Percentiles rank a stretch among this genome's conserved stretches.
Conservation (phyloP, 441 rosid genomes). For the Viola pubescens region DNA sequence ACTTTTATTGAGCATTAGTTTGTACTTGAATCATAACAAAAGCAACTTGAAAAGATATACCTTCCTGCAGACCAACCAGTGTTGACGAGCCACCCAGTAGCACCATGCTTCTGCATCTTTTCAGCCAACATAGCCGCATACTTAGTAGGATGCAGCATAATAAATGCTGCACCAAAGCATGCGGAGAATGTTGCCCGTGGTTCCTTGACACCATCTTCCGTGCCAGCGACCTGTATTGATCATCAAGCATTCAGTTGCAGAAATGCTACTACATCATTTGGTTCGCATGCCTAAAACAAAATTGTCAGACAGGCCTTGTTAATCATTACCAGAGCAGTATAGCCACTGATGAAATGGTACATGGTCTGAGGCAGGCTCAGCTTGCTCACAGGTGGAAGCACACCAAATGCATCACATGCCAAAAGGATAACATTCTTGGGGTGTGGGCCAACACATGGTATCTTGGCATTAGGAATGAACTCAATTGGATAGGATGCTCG, state of each 20-base stretch:
- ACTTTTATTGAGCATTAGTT: too few relatives aligned
- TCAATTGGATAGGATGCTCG: slow-evolving; percentile 94
- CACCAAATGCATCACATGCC: slow-evolving; percentile 96
- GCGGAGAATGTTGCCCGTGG: slow-evolving; percentile 91
- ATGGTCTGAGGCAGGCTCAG: slow-evolving; percentile 77
- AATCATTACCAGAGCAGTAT: slow-evolving; percentile 72
- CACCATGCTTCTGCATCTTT: slow-evolving; percentile 90
- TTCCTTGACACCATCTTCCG: slow-evolving; percentile 94
- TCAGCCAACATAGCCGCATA: slow-evolving; percentile 95
- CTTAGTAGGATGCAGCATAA: slow-evolving; percentile 94
- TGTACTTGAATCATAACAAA: not conserved
- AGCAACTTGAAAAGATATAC: slow-evolving; percentile 23
- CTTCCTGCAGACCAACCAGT: slow-evolving; percentile 98
- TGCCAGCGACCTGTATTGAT: slow-evolving; percentile 66
- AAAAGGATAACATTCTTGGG: slow-evolving; percentile 84
- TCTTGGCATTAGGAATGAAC: slow-evolving; percentile 81
- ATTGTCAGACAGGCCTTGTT: not conserved
- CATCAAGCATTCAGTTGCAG: slow-evolving; percentile 1
- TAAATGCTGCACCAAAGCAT: slow-evolving; percentile 94
- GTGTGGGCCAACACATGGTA: slow-evolving; percentile 89
- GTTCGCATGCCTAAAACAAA: not conserved
- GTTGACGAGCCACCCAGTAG: slow-evolving; percentile 94
- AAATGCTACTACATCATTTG: not conserved
- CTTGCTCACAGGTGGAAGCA: slow-evolving; percentile 97
- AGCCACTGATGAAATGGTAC: slow-evolving; percentile 98